These are phyloP conservation scores for Xylariaceae sp. DNA, from an alignment of 2,329 filamentous ascomycete species.

Conservation along the genomic window DNA sequence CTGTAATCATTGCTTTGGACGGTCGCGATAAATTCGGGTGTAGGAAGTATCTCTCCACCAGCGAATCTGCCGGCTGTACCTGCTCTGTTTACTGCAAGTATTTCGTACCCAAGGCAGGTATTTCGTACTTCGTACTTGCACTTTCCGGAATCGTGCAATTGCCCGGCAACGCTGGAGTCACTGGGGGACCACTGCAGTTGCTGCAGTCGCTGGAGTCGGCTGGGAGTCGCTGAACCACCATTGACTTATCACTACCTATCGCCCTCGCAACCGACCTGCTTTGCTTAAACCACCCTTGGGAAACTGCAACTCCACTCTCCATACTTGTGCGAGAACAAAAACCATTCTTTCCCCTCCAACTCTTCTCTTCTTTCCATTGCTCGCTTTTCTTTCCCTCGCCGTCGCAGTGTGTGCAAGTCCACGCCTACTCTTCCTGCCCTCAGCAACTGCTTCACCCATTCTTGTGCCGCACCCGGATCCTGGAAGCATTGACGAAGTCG, in stretches of 20 bases:
- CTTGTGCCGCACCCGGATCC: conserved; percentile 16
- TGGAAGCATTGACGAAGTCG: conserved; percentile 23
- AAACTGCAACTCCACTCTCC: conserved; percentile 27
- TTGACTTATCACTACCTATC: conserved; percentile 12
- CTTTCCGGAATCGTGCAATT: conserved; percentile 18
- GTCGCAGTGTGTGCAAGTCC: conserved; percentile 23
- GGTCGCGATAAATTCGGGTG: no score
- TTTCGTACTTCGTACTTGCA: neutral
- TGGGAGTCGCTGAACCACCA: neutral
- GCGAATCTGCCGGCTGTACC: neutral
- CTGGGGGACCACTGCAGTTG: no score
- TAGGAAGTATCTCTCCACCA: neutral
- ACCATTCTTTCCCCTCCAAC: conserved; percentile 26
- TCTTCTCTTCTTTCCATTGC: conserved; percentile 10
- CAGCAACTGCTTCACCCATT: conserved; percentile 18
- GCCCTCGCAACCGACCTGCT: conserved; percentile 28
- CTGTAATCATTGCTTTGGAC: no score
- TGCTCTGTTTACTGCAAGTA: neutral
- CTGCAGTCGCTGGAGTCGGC: no score
- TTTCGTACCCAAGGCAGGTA: no score
- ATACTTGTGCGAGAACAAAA: conserved; percentile 25
- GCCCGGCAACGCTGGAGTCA: conserved; percentile 25
- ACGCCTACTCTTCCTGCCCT: conserved; percentile 9
- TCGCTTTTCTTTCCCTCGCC: conserved; percentile 17
- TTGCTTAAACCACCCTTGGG: neutral